phyloP scores from a whole-genome alignment of 31 red algal genomes.

The Asparagopsis taxiformis region DNA sequence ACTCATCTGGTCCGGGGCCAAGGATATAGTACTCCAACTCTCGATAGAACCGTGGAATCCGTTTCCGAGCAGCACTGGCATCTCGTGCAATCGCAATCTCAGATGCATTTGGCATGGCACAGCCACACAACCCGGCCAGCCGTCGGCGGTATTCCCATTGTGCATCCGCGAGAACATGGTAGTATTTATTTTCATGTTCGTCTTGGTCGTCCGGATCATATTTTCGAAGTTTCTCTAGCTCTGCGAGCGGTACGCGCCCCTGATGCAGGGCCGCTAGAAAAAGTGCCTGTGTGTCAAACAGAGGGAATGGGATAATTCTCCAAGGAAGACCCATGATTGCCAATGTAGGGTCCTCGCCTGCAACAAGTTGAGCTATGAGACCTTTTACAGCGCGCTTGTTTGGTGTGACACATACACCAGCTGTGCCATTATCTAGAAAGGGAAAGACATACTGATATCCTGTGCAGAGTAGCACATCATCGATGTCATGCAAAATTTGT shows the following conservation, averaged over 20 bases:
- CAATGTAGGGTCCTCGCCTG: constrained; percentile 39
- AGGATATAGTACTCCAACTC: constrained; percentile 10
- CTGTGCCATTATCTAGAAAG: constrained; percentile 55
- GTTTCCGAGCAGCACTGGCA: constrained; percentile 9
- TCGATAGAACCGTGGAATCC: constrained; percentile 16
- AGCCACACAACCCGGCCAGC: constrained; percentile 45
- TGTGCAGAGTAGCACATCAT: constrained; percentile 84
- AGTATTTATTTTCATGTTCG: constrained; percentile 11
- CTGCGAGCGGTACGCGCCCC: constrained; percentile 10
- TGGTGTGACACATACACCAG: constrained; percentile 41
- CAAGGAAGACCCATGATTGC: constrained; percentile 80
- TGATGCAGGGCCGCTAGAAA: constrained; percentile 42
- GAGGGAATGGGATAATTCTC: constrained; percentile 81
- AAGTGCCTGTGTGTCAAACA: constrained; percentile 75
- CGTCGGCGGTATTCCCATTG: constrained; percentile 87
- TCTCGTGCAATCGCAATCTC: constrained; percentile 12
- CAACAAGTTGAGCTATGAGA: constrained; percentile 64
- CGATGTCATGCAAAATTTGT: constrained; percentile 31
- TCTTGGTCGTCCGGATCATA: constrained; percentile 21
- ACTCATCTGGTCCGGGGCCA: constrained; percentile 18
- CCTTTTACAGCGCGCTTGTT: constrained; percentile 39
- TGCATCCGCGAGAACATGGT: constrained; percentile 64
- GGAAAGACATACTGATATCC: constrained; percentile 83
- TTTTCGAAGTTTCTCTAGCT: not conserved
- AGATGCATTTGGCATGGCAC: not conserved